Evolutionary conservation across 192 early-diverging fungal species (phyloP).

Genomic region (Chytriomyces hyalinus): DNA sequence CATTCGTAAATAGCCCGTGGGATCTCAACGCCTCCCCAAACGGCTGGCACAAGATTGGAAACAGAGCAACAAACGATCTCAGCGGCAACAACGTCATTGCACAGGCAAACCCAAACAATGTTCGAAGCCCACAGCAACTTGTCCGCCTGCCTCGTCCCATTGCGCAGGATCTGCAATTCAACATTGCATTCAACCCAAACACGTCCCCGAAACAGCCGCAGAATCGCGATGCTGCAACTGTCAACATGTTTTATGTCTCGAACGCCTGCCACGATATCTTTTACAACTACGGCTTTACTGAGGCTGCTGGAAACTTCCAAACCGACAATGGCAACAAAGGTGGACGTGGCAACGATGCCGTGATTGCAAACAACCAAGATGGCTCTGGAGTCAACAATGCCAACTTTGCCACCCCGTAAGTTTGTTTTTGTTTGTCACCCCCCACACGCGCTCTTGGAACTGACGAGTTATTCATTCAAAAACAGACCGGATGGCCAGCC

Average conservation of each 20-base stretch:
- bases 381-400: constrained; percentile 60
- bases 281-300: constrained; percentile 55
- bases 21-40: constrained; percentile 22
- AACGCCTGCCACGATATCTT: constrained; percentile 65
- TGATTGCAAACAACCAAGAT: constrained; percentile 64
- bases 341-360: constrained; percentile 52
- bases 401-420: constrained; percentile 62
- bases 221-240: constrained; percentile 59
- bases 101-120: neutral
- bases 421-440: neutral
- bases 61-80: neutral
- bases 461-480: neutral
- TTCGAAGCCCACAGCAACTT: neutral
- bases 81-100: neutral
- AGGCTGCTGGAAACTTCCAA: constrained; percentile 75
- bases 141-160: neutral
- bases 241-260: constrained; percentile 60
- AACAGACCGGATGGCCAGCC: constrained; percentile 53
- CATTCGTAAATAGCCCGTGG: neutral
- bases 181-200: constrained; percentile 42
- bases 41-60: constrained; percentile 25
- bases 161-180: constrained; percentile 30
- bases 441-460: neutral
- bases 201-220: constrained; percentile 8
- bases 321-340: constrained; percentile 41